Base-by-base conservation (phyloP, 2,329 filamentous ascomycete species). In the Cercospora janseana region DNA sequence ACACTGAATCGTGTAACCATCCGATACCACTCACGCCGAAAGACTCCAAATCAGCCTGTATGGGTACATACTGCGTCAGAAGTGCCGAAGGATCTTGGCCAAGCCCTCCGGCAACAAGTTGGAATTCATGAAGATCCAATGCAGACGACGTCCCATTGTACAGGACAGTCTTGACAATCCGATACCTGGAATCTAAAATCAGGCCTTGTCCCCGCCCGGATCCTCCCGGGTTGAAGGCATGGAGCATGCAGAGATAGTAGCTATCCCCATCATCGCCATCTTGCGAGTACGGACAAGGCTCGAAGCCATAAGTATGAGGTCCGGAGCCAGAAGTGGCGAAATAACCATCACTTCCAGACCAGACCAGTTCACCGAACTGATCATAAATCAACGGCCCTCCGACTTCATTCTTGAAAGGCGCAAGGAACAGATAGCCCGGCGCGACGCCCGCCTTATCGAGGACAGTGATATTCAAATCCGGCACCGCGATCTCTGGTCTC, bases 121-220 rank as follows among this genome's bases (percentile, higher is more conserved):
- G 57, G 52, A 72, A 65, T 28, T 72, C 70, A 52, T 74, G 72
- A 41, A 70, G 62, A 34, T 75, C 63, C 16, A 62, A 62, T 3
- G 51, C 49, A 4, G 40, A 43, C 4, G 66, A 51, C 1, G 34
- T 21, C 1, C 63, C 64, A 9, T 55, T 59, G 0, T 43, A 28
- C 2, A n/a, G 27, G 15, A 31, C 26, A 9, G 12, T 23, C 21
- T 40, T 16, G 24, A 43, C 26, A 8, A 32, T 31, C 4, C 20
- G 5, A 9, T 29, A 40, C 1, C n/a, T 4, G 15, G 40, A 43
- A 15, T 43, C 24, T 8, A 43, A 16, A 12, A 44, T 32, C 27
- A 32, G 27, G 6, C 26, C 26, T 32, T 29, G 26, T 8, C 26
- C 41, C 15, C 26, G 26, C 13, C 28, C 41, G 8, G 15, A 21